phyloP scores from a whole-genome alignment of 2,329 filamentous ascomycete genomes.

The Verticillium isaacii region DNA sequence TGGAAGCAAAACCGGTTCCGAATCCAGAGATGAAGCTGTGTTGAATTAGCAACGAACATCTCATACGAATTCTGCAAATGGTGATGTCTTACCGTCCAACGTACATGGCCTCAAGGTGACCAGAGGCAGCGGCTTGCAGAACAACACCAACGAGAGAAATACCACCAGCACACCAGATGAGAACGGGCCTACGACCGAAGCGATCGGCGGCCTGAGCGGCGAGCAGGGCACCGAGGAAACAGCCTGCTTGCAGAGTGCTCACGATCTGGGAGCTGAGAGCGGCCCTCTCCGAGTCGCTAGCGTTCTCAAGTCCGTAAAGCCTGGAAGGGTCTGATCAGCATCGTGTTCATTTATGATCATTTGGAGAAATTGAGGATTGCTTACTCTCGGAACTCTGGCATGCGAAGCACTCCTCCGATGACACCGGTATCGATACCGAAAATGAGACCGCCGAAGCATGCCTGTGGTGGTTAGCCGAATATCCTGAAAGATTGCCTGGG shows the following conservation, averaged over 20 bases:
- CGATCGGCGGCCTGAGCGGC: conserved; percentile 32
- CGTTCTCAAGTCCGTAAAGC: not conserved
- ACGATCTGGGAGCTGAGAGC: conserved; percentile 13
- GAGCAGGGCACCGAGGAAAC: conserved; percentile 18
- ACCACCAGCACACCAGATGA: conserved; percentile 26
- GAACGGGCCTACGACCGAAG: conserved; percentile 35
- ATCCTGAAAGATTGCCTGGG: too few species aligned
- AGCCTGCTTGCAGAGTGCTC: conserved; percentile 17
- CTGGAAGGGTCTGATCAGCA: not conserved
- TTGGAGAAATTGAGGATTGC: not conserved
- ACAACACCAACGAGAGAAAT: conserved; percentile 28
- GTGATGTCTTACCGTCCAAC: conserved; percentile 4
- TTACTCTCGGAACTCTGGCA: conserved; percentile 16
- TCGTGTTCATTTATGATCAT: not conserved
- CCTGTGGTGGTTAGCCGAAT: not conserved
- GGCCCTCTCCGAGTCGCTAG: conserved; percentile 12
- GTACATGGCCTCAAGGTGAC: conserved; percentile 5
- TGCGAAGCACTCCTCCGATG: conserved; percentile 20
- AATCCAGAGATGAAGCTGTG: conserved; percentile 37
- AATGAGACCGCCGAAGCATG: conserved; percentile 11
- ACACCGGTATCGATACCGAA: conserved; percentile 20
- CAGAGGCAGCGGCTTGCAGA: conserved; percentile 7
- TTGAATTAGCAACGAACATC: conserved; percentile 14
- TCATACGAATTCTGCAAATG: not conserved
- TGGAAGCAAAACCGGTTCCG: conserved; percentile 43